Base-by-base conservation (phyloP, 2,329 filamentous ascomycete species). In the Claviceps quebecensis region DNA sequence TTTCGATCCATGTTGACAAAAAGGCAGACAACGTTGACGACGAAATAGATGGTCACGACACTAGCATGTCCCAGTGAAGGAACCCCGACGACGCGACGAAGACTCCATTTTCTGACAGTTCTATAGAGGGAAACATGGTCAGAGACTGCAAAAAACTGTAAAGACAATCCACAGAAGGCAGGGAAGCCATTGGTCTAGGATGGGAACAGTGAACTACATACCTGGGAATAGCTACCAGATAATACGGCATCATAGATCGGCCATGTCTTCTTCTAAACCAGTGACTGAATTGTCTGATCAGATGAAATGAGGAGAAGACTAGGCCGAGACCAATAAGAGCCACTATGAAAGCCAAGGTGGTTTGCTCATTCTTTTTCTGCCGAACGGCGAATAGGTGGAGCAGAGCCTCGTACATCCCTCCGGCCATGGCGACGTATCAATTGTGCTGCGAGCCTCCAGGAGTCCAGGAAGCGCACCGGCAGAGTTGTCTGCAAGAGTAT, bases 1-100 rank as follows among this genome's bases (percentile, higher is more conserved):
- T 57, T 49, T 46, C 63, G 61, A 50, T 69, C 59, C n/a, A 66
- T 53, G 50, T 66, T 62, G 8, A 59, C 60, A 44, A 72, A 66
- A 5, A 59, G 57, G 17, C 64, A 53, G 16, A 63, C 52, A 16
- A 67, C 14, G 47, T 71, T 71, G 46, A 69, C 58, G 5, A 55
- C 56, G 6, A 67, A 11, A 37, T 67, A 72, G 4, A 57, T 36
- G 9, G 56, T 39, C 34, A 65, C 56, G 8, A 67, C 44, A 8
- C 59, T 46, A 0, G 59, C 58, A 52, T 71, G 67, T 6, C 65
- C 69, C 3, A 58, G 52, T 3, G 67, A 66, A 2, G 65, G 67
- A 1, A 65, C 49, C 0, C 56, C 54, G 0, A 56, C 57, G 2
- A 60, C 55, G 36, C 59, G 63, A 4, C 56, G 59, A 17, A 67